A percentile compares a stretch with the other conserved stretches of the same genome.
Conservation (phyloP, 208 protist genomes). For the Zelonia costaricensis region DNA sequence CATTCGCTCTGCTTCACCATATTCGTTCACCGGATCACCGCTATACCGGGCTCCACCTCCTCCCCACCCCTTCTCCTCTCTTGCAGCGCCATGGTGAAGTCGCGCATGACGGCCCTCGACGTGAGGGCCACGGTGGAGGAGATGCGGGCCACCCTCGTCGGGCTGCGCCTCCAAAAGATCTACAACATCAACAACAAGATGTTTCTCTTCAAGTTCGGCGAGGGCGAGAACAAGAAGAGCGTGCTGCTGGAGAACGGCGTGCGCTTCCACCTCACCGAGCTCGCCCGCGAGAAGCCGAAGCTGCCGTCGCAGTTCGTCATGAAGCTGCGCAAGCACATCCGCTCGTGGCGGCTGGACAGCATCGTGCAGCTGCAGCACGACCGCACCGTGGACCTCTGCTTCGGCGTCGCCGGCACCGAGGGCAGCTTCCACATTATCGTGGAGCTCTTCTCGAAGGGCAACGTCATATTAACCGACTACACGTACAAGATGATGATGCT, state of each 20-base stretch:
- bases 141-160: constrained; percentile 78
- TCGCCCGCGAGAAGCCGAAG: constrained; percentile 90
- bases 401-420: constrained; percentile 69
- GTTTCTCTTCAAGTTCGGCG: constrained; percentile 95
- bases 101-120: constrained; percentile 93
- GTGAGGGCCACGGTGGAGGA: constrained; percentile 89
- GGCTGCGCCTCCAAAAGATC: constrained; percentile 93
- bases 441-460: constrained; percentile 94
- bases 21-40: too few relatives aligned
- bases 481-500: constrained; percentile 94
- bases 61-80: background rate
- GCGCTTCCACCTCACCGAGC: constrained; percentile 92
- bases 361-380: constrained; percentile 96
- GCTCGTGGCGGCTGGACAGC: constrained; percentile 90
- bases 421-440: constrained; percentile 89
- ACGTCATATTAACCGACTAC: constrained; percentile 96
- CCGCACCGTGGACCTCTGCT: constrained; percentile 95
- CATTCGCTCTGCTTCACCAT: too few relatives aligned
- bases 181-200: constrained; percentile 94
- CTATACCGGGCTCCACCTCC: too few relatives aligned
- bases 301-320: constrained; percentile 92
- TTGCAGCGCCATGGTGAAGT: constrained; percentile 76
- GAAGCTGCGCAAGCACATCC: constrained; percentile 97
- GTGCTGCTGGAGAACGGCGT: constrained; percentile 94
- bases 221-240: constrained; percentile 86